These are phyloP conservation scores for Aspergillus unguis DNA, from an alignment of 2,329 filamentous ascomycete species.

Conservation along the genomic window DNA sequence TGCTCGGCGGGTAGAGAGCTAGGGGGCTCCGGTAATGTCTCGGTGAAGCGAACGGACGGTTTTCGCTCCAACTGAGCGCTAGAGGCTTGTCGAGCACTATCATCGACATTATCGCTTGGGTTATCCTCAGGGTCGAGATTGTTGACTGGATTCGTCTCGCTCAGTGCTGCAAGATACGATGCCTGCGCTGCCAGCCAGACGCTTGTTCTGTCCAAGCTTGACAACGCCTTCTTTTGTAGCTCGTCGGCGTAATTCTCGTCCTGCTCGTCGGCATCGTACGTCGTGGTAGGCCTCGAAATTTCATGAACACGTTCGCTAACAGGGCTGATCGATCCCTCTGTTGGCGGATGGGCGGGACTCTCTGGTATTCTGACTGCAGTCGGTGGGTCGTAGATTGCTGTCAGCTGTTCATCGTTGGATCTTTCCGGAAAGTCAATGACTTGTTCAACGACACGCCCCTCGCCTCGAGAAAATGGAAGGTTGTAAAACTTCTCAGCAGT, in stretches of 20 bases:
- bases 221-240: conserved; percentile 65
- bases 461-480: conserved; percentile 65
- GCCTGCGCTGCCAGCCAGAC: conserved; percentile 82
- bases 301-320: conserved; percentile 42
- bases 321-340: conserved; percentile 26
- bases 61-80: conserved; percentile 19
- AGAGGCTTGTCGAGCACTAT: conserved; percentile 17
- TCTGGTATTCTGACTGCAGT: conserved; percentile 49
- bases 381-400: conserved; percentile 32
- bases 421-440: conserved; percentile 59
- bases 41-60: conserved; percentile 32
- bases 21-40: conserved; percentile 38
- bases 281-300: conserved; percentile 62
- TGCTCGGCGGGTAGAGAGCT: conserved; percentile 33
- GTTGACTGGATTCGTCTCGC: conserved; percentile 53
- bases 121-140: conserved; percentile 27
- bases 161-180: conserved; percentile 67
- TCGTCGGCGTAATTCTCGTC: conserved; percentile 72
- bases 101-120: conserved; percentile 16
- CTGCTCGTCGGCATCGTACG: conserved; percentile 56
- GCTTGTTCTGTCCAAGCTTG: conserved; percentile 80
- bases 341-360: conserved; percentile 32
- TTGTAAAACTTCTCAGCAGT: conserved; percentile 92
- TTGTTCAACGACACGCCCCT: conserved; percentile 59
- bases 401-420: conserved; percentile 31